phyloP scores from a whole-genome alignment of 2,329 filamentous ascomycete genomes.

The Hawksworthiomyces lignivorus region DNA sequence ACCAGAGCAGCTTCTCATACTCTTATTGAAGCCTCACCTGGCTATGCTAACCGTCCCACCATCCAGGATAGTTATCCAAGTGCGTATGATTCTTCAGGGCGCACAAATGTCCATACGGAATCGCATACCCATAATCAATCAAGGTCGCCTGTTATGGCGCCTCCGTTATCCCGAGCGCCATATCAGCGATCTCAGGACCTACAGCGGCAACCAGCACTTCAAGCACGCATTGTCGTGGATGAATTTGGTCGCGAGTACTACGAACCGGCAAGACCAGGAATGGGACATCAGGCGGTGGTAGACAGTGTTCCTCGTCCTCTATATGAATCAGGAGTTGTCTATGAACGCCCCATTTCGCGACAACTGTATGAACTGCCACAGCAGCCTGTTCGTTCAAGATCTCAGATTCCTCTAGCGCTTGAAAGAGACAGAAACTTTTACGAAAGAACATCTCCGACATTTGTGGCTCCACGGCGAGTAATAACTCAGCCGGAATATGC shows the following conservation, averaged over 20 bases:
- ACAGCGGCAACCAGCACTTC: neutral
- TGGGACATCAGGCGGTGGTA: neutral
- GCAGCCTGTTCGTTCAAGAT: constrained; percentile 35
- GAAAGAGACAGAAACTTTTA: constrained; percentile 48
- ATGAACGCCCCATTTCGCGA: constrained; percentile 47
- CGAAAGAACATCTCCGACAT: constrained; percentile 43
- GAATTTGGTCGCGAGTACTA: constrained; percentile 74
- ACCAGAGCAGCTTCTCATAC: constrained; percentile 35
- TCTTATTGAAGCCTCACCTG: constrained; percentile 22
- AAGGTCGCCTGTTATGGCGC: constrained; percentile 38
- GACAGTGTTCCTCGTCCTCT: neutral
- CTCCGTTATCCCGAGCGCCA: constrained; percentile 40
- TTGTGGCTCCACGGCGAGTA: constrained; percentile 39
- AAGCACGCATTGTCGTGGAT: constrained; percentile 67
- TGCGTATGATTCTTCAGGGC: constrained; percentile 28
- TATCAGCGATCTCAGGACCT: constrained; percentile 19
- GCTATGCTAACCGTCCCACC: neutral
- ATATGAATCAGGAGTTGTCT: constrained; percentile 32
- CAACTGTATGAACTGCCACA: neutral
- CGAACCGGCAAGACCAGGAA: constrained; percentile 35
- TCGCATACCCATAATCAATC: constrained; percentile 37
- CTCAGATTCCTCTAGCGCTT: constrained; percentile 42
- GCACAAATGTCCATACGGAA: constrained; percentile 42
- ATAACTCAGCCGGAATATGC: constrained; percentile 56
- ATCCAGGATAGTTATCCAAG: constrained; percentile 28